Conservation (phyloP, 345 rosid genomes). For the rapeseed (Brassica napus) region DNA sequence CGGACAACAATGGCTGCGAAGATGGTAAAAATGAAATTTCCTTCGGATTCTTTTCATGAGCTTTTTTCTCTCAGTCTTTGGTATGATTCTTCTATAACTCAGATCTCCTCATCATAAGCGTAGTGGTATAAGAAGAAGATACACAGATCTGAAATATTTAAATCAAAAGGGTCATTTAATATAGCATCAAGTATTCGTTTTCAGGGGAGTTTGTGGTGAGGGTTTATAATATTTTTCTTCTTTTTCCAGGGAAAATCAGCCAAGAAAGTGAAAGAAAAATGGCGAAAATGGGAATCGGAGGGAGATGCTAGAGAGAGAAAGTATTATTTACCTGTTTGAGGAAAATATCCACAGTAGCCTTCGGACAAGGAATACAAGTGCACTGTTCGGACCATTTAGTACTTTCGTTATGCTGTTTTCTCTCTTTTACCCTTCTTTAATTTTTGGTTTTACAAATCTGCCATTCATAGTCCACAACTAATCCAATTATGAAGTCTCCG, state of each 20-base stretch:
- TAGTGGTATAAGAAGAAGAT: constrained; percentile 4
- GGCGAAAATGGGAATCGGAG: constrained; percentile 20
- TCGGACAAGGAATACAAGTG: constrained; percentile 35
- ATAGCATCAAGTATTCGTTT: not conserved
- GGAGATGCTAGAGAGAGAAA: constrained; percentile 19
- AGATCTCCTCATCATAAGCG: constrained; percentile 31
- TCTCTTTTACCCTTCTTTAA: constrained; percentile 23
- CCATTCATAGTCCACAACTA: not conserved
- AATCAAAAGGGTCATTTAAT: not conserved
- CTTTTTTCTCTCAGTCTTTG: not conserved
- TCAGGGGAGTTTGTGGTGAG: not conserved
- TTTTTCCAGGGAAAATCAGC: constrained; percentile 8
- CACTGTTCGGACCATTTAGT: constrained; percentile 28
- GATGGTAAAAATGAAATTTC: not conserved
- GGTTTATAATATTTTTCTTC: not conserved
- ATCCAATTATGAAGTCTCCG: not conserved
- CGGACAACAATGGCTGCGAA: constrained; percentile 39
- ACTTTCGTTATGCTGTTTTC: constrained; percentile 17
- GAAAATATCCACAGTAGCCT: constrained; percentile 31
- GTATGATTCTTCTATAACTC: constrained; percentile 3
- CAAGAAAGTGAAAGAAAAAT: constrained; percentile 35
- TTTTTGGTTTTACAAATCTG: constrained; percentile 5
- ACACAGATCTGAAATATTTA: constrained; percentile 35
- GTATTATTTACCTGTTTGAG: constrained; percentile 27
- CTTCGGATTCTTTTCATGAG: constrained; percentile 19